Percentiles rank a stretch among this genome's conserved stretches.
Conservation (phyloP, 2,329 filamentous ascomycete genomes). For the Colletotrichum sp. region DNA sequence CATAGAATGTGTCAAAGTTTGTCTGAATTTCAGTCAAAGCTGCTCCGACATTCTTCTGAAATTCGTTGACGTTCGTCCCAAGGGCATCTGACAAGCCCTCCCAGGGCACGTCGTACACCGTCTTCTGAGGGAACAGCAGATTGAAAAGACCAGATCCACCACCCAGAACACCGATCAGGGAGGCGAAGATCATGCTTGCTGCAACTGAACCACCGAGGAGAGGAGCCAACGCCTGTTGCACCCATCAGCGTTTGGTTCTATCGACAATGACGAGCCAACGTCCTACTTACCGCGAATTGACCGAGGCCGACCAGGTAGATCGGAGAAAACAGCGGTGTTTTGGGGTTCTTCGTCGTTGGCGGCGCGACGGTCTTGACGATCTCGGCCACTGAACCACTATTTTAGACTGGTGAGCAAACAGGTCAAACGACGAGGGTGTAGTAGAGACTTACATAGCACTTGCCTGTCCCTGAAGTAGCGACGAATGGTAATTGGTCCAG, state of each 20-base stretch:
- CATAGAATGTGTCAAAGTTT: not conserved
- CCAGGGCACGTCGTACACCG: not conserved
- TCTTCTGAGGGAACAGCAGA: not conserved
- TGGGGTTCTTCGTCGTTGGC: not conserved
- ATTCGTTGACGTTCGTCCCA: not conserved
- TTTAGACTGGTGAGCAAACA: not conserved
- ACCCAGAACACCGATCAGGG: not conserved
- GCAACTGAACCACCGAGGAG: not conserved
- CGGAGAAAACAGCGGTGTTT: not conserved
- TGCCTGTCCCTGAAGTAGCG: not conserved
- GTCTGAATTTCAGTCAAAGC: not conserved
- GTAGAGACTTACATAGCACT: not conserved
- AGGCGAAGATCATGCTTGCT: not conserved
- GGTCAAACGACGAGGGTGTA: fast-evolving
- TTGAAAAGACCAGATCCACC: not conserved
- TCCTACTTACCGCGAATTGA: not conserved
- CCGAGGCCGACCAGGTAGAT: not conserved
- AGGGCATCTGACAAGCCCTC: not conserved
- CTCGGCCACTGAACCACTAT: not conserved
- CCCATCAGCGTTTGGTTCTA: not conserved
- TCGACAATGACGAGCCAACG: fast-evolving
- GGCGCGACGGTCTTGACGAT: not conserved
- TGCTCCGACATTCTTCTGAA: not conserved
- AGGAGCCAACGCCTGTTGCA: not conserved
- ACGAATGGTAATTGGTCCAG: not conserved